Evolutionary conservation across 768 basidiomycete species (phyloP).

Genomic region (Tremella mesenterica): DNA sequence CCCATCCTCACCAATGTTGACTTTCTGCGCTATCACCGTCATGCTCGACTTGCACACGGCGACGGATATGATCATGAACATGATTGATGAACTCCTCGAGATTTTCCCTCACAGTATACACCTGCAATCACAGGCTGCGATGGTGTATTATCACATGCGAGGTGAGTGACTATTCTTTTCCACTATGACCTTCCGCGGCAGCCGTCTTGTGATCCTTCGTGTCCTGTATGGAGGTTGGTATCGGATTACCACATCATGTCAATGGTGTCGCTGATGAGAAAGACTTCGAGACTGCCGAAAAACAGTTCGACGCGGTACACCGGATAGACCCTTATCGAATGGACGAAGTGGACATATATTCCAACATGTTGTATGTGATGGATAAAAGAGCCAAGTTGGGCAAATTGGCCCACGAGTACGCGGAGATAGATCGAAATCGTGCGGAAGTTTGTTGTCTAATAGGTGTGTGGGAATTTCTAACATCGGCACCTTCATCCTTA

Average conservation of each 20-base stretch:
- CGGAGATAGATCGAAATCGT: conserved; percentile 78
- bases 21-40: conserved; percentile 78
- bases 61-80: conserved; percentile 69
- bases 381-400: conserved; percentile 81
- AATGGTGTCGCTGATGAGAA: too few species aligned
- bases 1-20: conserved; percentile 52
- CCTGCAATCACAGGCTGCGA: conserved; percentile 76
- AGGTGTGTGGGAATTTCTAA: conserved; percentile 52
- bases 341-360: conserved; percentile 91
- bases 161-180: conserved; percentile 50
- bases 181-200: background rate
- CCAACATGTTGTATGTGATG: conserved; percentile 93
- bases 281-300: conserved; percentile 84
- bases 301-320: conserved; percentile 75
- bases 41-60: conserved; percentile 83
- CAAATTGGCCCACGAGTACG: conserved; percentile 81
- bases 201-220: background rate
- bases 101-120: conserved; percentile 76
- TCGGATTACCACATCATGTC: too few species aligned
- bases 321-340: conserved; percentile 74
- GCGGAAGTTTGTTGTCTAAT: conserved; percentile 95
- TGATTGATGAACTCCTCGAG: conserved; percentile 71
- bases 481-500: too few species aligned
- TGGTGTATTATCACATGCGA: conserved; percentile 80
- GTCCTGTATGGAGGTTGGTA: too few species aligned